Percentiles rank a stretch among this genome's conserved stretches.
phyloP scores from a whole-genome alignment of 108 stramenopile species.

The Epithemia pelagica region DNA sequence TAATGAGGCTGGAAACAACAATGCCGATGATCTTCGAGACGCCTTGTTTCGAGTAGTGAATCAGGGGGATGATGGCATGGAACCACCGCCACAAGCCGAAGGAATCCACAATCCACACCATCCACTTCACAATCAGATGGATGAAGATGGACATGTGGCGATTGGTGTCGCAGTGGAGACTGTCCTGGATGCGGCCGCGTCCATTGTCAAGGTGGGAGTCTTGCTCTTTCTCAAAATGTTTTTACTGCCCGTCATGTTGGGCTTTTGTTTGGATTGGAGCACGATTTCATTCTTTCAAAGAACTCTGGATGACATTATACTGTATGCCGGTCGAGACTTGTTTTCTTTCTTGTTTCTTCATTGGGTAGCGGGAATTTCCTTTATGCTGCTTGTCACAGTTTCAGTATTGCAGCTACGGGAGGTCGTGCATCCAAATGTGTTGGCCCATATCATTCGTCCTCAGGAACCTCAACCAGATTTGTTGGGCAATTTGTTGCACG shows the following conservation, averaged over 20 bases:
- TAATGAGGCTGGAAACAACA: background rate
- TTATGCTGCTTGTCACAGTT: slow-evolving; percentile 95
- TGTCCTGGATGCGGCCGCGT: slow-evolving; percentile 51
- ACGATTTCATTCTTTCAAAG: slow-evolving; percentile 56
- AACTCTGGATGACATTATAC: slow-evolving; percentile 38
- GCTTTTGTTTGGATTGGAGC: slow-evolving; percentile 68
- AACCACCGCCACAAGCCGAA: too few relatives aligned
- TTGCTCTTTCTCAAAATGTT: slow-evolving; percentile 88
- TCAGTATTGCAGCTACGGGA: slow-evolving; percentile 89
- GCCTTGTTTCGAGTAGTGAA: background rate
- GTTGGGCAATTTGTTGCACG: slow-evolving; percentile 87
- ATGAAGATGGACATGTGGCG: slow-evolving; percentile 18
- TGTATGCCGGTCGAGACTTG: slow-evolving; percentile 63
- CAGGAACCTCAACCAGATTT: slow-evolving; percentile 97
- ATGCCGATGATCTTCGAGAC: background rate
- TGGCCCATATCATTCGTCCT: slow-evolving; percentile 84
- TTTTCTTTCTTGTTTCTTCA: slow-evolving; percentile 71
- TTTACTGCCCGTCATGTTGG: slow-evolving; percentile 61
- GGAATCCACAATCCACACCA: background rate
- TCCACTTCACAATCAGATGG: background rate
- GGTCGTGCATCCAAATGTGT: slow-evolving; percentile 87
- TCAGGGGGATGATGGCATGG: background rate
- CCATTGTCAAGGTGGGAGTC: slow-evolving; percentile 68
- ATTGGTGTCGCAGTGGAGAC: slow-evolving; percentile 22
- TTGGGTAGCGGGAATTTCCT: slow-evolving; percentile 94